A percentile compares a stretch with the other conserved stretches of the same genome.
phyloP scores from a whole-genome alignment of 2,329 filamentous ascomycete genomes.

The Verticillium isaacii region DNA sequence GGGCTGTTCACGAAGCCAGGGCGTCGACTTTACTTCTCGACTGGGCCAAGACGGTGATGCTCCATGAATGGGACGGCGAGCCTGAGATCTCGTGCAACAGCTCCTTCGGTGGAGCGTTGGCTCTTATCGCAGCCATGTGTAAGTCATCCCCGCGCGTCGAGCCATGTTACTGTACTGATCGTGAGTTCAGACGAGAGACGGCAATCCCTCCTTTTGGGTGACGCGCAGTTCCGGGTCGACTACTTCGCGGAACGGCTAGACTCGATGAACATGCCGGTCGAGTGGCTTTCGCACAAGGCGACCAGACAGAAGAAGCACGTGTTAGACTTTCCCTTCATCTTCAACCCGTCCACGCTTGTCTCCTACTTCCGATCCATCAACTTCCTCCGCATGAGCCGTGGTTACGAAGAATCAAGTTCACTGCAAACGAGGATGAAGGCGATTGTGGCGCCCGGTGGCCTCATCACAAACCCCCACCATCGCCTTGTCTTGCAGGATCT shows the following conservation, averaged over 20 bases:
- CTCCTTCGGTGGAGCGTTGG: constrained; percentile 71
- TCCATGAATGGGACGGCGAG: constrained; percentile 77
- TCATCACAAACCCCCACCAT: constrained; percentile 53
- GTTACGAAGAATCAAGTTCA: constrained; percentile 65
- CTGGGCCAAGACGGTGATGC: constrained; percentile 69
- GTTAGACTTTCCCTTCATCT: constrained; percentile 76
- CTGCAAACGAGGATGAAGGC: constrained; percentile 51
- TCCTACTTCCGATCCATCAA: constrained; percentile 87
- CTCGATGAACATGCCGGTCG: constrained; percentile 65
- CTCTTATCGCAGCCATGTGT: constrained; percentile 69
- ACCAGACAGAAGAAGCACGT: constrained; percentile 67
- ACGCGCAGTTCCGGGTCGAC: constrained; percentile 68
- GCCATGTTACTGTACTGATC: background rate
- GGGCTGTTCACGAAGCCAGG: constrained; percentile 51
- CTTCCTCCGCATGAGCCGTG: constrained; percentile 77
- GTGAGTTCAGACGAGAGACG: constrained; percentile 51
- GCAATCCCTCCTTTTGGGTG: constrained; percentile 58
- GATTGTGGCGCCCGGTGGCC: constrained; percentile 47
- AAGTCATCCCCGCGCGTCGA: constrained; percentile 29
- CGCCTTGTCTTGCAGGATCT: constrained; percentile 58
- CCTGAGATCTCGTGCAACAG: constrained; percentile 65
- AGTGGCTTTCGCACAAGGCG: constrained; percentile 60
- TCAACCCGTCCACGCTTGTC: constrained; percentile 66
- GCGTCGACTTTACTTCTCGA: constrained; percentile 58
- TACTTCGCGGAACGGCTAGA: constrained; percentile 75